Evolutionary conservation across 345 rosid species (phyloP).

Genomic region (Psidium guajava): DNA sequence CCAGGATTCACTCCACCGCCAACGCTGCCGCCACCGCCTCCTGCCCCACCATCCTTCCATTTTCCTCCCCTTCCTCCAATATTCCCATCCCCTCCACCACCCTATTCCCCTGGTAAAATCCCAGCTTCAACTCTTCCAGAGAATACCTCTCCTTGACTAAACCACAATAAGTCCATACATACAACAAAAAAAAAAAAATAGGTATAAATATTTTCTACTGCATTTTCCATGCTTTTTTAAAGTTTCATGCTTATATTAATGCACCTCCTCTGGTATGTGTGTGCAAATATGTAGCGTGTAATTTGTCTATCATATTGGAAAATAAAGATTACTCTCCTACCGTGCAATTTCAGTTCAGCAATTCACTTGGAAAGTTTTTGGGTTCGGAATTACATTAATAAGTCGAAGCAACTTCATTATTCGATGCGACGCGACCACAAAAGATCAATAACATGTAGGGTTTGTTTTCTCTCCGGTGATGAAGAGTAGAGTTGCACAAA

Average conservation of each 20-base stretch:
- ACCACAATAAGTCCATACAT: not conserved
- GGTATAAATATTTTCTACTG: not conserved
- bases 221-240: not conserved
- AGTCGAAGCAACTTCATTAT: not conserved
- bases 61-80: slow-evolving; percentile 1
- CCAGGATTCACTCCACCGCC: not conserved
- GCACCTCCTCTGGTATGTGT: not conserved
- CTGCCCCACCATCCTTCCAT: not conserved
- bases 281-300: not conserved
- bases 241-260: not conserved
- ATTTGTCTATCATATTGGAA: not conserved
- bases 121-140: not conserved
- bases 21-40: not conserved
- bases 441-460: not conserved
- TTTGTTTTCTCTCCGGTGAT: not conserved
- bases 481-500: not conserved
- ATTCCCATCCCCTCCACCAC: not conserved
- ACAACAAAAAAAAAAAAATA: not conserved
- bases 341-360: not conserved
- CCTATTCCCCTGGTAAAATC: not conserved
- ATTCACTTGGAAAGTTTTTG: not conserved
- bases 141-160: slow-evolving; percentile 8
- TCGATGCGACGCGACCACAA: not conserved
- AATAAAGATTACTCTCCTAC: not conserved
- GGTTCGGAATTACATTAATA: not conserved